Percentiles rank a stretch among this genome's conserved stretches.
Conservation (phyloP, 345 rosid genomes). For the Garcia nutans region DNA sequence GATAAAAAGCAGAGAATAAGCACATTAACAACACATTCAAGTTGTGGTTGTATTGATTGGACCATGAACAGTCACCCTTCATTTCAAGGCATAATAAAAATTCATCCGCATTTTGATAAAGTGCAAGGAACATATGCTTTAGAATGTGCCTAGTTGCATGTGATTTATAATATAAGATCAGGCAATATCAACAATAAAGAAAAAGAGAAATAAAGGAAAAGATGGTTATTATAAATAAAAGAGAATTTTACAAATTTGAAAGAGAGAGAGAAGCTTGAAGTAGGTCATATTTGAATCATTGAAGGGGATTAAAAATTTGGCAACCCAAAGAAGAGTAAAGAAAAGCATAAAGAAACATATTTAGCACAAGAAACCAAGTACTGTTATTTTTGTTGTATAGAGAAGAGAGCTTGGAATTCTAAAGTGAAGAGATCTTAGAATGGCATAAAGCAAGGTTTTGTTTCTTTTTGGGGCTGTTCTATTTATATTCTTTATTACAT, state of each 20-base stretch:
- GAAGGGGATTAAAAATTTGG: conserved; percentile 35
- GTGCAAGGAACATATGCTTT: conserved; percentile 45
- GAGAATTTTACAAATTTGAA: conserved; percentile 9
- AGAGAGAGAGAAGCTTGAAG: conserved; percentile 19
- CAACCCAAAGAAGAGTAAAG: conserved; percentile 30
- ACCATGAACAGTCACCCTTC: conserved; percentile 26
- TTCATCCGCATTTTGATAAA: conserved; percentile 28
- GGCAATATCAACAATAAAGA: conserved; percentile 23
- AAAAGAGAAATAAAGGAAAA: conserved; percentile 39
- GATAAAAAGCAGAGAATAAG: conserved; percentile 31
- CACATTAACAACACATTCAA: conserved; percentile 23
- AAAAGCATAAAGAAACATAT: conserved; percentile 46
- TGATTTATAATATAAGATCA: conserved; percentile 30
- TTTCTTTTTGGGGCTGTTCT: conserved; percentile 28
- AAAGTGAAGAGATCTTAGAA: conserved; percentile 27
- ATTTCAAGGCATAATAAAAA: conserved; percentile 20
- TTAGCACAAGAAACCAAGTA: conserved; percentile 50
- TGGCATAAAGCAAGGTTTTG: conserved; percentile 30
- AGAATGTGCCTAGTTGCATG: conserved; percentile 56
- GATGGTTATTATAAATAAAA: conserved; percentile 23
- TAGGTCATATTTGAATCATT: conserved; percentile 36
- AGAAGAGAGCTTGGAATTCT: conserved; percentile 56
- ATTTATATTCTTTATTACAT: conserved; percentile 13
- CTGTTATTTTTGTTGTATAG: conserved; percentile 40
- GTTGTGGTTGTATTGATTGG: conserved; percentile 27